Evolutionary conservation across 805 yeast genomes (phyloP), one percentile per base, ranked within the genome.

Genomic region (Maudiozyma turicensis): DNA sequence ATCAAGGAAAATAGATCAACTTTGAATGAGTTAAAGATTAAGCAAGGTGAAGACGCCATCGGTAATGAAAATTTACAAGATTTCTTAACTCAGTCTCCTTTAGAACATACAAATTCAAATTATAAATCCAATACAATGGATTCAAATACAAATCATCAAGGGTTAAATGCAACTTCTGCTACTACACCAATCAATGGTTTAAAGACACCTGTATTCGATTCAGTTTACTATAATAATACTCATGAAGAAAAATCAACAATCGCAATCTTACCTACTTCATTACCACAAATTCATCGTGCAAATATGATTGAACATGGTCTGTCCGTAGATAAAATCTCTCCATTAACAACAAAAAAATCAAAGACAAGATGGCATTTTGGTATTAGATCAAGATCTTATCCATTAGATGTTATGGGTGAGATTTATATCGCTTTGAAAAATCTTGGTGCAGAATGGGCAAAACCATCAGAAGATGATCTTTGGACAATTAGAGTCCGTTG

Each of bases 361-460:
- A 91, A 89, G 68, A 87, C 96, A 6, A 81, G 95, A 67, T 93
- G 99, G 99, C 99, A 93, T 72, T 93, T 93, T 63, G 99, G 99
- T 55, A 93, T 93, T 52, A 76, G 99, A 63, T 88, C 96, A 8
- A 76, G 97, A 59, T 87, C 96, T 0, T 93, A 93, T 64, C 98
- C 99, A 34, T 73, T 93, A 58, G 99, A 93, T 66, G 99, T 93
- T 3, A 93, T 93, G 98, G 96, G 97, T 30, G 99, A 93, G 65
- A 90, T 93, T 42, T 93, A 93, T 69, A 76, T 96, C 44, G 98
- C 98, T 1, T 73, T 93, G 63, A 86, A 86, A 68, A 88, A 86
- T 59, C 71, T 93, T 48, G 97, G 96, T 1, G 98, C 98, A 0
- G 97, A 93, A 66, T 93, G 98, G 98, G 86, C 93, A 8, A 82